phyloP scores from a whole-genome alignment of 345 rosid species.

The Camelina neglecta region DNA sequence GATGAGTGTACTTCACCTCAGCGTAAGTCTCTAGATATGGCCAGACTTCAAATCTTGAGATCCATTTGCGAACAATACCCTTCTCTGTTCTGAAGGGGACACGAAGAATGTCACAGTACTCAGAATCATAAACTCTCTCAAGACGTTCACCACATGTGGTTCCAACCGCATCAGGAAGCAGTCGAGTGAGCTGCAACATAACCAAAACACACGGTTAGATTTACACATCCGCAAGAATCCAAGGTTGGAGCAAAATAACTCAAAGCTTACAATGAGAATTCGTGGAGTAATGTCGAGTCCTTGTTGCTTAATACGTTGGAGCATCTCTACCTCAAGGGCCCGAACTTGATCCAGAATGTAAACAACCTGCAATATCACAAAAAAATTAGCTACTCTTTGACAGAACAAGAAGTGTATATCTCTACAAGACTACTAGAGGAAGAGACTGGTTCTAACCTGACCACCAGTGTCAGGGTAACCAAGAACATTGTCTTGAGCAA shows the following conservation, averaged over 20 bases:
- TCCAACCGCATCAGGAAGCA: constrained; percentile 92
- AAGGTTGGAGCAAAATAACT: not conserved
- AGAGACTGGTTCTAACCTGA: constrained; percentile 57
- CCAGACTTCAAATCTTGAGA: constrained; percentile 97
- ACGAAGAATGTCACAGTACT: constrained; percentile 83
- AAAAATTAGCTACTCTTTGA: not conserved
- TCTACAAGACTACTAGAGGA: not conserved
- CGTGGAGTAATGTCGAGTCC: constrained; percentile 88
- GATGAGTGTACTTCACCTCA: constrained; percentile 55
- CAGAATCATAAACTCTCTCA: constrained; percentile 78
- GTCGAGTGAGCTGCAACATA: constrained; percentile 68
- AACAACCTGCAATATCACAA: constrained; percentile 60
- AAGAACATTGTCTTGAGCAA: constrained; percentile 93
- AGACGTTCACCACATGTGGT: constrained; percentile 95
- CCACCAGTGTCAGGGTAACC: constrained; percentile 99
- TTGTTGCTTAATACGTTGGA: constrained; percentile 83
- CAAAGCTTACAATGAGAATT: constrained; percentile 71
- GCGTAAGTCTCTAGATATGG: constrained; percentile 90
- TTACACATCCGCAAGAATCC: not conserved
- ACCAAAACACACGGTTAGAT: constrained; percentile 24
- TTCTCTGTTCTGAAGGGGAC: constrained; percentile 83
- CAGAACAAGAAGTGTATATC: constrained; percentile 8
- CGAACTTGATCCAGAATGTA: constrained; percentile 99
- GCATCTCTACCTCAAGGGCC: constrained; percentile 91
- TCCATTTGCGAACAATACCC: constrained; percentile 87